These are phyloP conservation scores for Penicillium argentinense DNA, from an alignment of 495 filamentous ascomycete genomes.

Conservation along the genomic window DNA sequence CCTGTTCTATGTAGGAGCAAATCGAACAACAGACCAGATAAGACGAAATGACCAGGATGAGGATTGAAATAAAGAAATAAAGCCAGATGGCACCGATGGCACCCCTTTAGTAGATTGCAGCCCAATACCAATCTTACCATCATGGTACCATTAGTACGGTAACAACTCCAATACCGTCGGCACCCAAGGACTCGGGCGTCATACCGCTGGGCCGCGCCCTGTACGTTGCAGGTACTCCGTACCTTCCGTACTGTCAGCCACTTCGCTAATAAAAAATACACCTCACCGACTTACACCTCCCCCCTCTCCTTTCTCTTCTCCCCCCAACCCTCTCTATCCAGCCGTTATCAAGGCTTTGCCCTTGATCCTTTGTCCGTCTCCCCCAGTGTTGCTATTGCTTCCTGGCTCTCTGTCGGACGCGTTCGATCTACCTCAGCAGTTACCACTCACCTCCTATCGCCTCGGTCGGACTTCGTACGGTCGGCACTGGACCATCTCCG, in stretches of 20 bases:
- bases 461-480: constrained; percentile 16
- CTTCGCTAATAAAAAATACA: constrained; percentile 29
- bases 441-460: constrained; percentile 5
- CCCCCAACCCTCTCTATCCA: constrained; percentile 3
- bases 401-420: constrained; percentile 2
- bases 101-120: too few species aligned
- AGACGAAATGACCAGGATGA: too few species aligned
- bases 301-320: constrained; percentile 20
- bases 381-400: constrained; percentile 1
- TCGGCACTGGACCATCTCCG: constrained; percentile 26
- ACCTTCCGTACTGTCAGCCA: constrained; percentile 21
- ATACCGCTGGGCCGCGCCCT: constrained; percentile 1
- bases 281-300: constrained; percentile 33
- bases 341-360: constrained; percentile 40
- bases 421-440: constrained; percentile 1
- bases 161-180: too few species aligned
- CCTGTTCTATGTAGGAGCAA: too few species aligned
- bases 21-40: too few species aligned
- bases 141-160: background rate
- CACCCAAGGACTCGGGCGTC: too few species aligned
- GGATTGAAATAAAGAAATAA: too few species aligned
- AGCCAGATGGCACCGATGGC: too few species aligned
- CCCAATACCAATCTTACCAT: constrained; percentile 24
- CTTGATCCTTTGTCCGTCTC: constrained; percentile 28
- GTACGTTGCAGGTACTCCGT: constrained; percentile 20